Evolutionary conservation across 208 protist species (phyloP), one percentile per base, ranked within the genome.

Genomic region (Leishmania arabica): DNA sequence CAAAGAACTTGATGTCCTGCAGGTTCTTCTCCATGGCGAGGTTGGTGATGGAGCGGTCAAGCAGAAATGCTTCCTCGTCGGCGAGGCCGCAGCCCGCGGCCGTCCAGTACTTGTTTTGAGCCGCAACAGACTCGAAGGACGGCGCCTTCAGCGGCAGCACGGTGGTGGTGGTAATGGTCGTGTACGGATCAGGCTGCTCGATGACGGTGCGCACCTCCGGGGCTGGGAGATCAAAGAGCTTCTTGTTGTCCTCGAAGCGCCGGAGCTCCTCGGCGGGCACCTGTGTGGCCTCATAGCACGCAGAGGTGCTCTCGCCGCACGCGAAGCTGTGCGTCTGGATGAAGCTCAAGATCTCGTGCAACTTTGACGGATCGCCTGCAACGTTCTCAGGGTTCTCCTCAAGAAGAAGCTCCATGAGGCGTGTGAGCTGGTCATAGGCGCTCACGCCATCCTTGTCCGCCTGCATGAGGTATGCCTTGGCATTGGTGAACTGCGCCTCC

Each of bases 131-230:
- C 42, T 92, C 88, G 75, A 92, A 97, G 27, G 88, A 76, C 7
- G 93, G 95, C 49, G 95, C 95, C 11, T 90, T 91, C 53, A 92
- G 85, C 6, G 96, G 96, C 72, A 94, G 93, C 24, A 90, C 84
- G 42, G 90, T 94, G 17, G 96, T 98, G 58, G 91, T 97, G 45
- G 96, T 98, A 72, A 98, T 87, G 75, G 94, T 97, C 11, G 93
- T 97, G 86, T 95, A 97, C 11, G 95, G 94, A 76, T 97, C 94
- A 5, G 96, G 96, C 79, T 97, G 93, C 81, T 97, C 93, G 77
- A 98, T 93, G 15, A 86, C 91, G 11, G 96, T 98, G 62, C 87
- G 82, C 56, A 95, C 95, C 73, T 94, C 88, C 15, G 96, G 94
- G 15, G 91, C 85, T 31, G 91, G 90, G 45, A 85, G 91, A 7